Evolutionary conservation across 1,284 basidiomycete genomes (phyloP), one percentile per base, ranked within the genome.

Genomic region (Tilletia walkeri): DNA sequence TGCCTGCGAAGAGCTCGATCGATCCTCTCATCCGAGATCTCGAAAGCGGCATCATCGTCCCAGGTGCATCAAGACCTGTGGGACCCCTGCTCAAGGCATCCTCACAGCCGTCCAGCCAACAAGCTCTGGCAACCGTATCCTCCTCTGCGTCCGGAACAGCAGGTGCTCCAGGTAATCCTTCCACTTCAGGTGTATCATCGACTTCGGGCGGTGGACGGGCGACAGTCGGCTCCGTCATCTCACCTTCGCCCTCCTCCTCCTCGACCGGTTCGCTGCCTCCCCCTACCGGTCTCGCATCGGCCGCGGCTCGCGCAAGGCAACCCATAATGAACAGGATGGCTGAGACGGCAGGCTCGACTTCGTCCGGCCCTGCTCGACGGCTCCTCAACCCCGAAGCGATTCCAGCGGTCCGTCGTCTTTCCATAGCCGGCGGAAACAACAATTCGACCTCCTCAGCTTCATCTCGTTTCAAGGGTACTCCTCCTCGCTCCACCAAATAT

Each of bases 391-490:
- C 66, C 1, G 34, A 49, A 36, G 68, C 36, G 24, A 65, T 24
- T 20, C 34, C 47, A 14, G 24, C 50, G 30, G 12, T 38, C 34
- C n/a, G 39, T 24, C 56, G 48, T 7, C 30, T 16, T 16, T 54
- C 63, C 16, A 34, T 10, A 68, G 36, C 34, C n/a, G 20, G 65
- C 36, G 39, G 34, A 20, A 49, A 63, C n/a, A 49, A 30, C 66
- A 38, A 63, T 59, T 47, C 20, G 53, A 70, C 77, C 7, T 47
- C 74, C 2, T 49, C 69, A n/a, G 53, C 67, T 2, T 69, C 67
- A 30, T 77, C 73, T 68, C 66, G 75, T 14, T 77, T 77, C 69
- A 82, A 83, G 56, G 82, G 82, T 14, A 83, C 82, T 2, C 82
- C 82, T 0, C 75, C 81, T 36, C 74, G 80, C 16, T 70, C 78